Evolutionary conservation across 495 filamentous ascomycete genomes (phyloP).

Genomic region (Cryomyces antarcticus): DNA sequence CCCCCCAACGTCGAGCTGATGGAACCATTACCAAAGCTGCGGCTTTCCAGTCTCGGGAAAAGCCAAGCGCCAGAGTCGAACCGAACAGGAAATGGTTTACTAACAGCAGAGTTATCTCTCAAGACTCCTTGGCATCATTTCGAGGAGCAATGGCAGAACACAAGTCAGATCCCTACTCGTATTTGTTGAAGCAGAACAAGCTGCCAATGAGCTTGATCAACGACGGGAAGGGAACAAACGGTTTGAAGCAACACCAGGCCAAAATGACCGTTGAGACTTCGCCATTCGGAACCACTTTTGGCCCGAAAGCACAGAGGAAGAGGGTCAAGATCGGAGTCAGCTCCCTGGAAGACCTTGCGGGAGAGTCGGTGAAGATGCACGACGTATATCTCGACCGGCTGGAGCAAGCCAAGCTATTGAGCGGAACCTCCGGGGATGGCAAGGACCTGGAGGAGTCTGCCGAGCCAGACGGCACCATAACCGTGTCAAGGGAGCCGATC

Average conservation of each 20-base stretch:
- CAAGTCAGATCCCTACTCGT: constrained; percentile 75
- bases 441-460: constrained; percentile 28
- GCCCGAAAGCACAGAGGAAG: constrained; percentile 83
- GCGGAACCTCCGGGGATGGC: constrained; percentile 37
- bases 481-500: constrained; percentile 64
- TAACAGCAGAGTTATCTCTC: constrained; percentile 50
- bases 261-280: constrained; percentile 83
- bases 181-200: constrained; percentile 87
- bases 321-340: constrained; percentile 69
- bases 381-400: constrained; percentile 57
- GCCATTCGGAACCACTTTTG: constrained; percentile 78
- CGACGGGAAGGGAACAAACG: constrained; percentile 47
- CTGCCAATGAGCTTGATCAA: constrained; percentile 65
- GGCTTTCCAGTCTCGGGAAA: constrained; percentile 57
- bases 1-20: constrained; percentile 47
- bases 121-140: constrained; percentile 58
- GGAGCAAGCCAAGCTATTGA: constrained; percentile 50
- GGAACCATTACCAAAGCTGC: constrained; percentile 71
- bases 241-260: constrained; percentile 74
- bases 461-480: constrained; percentile 31
- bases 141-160: constrained; percentile 82
- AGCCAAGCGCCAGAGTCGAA: constrained; percentile 72
- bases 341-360: constrained; percentile 62
- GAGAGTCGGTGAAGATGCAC: constrained; percentile 53
- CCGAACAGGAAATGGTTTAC: constrained; percentile 80